Conservation (phyloP, 768 basidiomycete species). For the Auriscalpium microsporum region DNA sequence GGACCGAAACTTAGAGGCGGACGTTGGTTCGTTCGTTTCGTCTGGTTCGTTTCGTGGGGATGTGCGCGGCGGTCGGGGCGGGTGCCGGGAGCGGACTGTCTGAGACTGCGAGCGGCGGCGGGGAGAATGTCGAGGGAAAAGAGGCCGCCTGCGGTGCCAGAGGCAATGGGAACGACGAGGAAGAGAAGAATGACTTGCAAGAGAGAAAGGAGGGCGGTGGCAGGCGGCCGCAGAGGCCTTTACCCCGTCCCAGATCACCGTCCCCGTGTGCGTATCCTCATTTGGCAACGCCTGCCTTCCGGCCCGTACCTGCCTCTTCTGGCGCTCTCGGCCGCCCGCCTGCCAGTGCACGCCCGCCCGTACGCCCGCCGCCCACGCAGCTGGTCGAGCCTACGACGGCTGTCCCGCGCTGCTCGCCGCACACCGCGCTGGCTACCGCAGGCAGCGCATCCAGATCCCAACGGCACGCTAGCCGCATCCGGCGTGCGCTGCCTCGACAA, state of each 20-base stretch:
- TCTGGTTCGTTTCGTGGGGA: not conserved
- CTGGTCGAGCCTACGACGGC: not conserved
- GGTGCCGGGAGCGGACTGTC: not conserved
- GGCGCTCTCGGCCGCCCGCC: not conserved
- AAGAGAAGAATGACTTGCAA: not conserved
- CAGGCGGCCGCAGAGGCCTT: not conserved
- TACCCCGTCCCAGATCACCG: not conserved
- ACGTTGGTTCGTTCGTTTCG: not conserved
- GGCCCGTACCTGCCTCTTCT: not conserved
- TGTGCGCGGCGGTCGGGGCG: not conserved
- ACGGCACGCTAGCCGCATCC: not conserved
- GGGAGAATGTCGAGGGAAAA: not conserved
- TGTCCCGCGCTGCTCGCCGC: not conserved
- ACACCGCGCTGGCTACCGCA: not conserved
- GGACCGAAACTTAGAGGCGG: not conserved
- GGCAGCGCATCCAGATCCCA: not conserved
- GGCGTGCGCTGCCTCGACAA: too few relatives aligned
- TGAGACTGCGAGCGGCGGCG: not conserved
- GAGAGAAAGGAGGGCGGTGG: not conserved
- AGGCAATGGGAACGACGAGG: not conserved
- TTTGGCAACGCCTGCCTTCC: not conserved
- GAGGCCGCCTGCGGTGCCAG: not conserved
- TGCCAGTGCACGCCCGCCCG: not conserved
- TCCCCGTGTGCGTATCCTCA: not conserved
- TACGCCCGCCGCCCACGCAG: not conserved